A percentile compares a stretch with the other conserved stretches of the same genome.
phyloP scores from a whole-genome alignment of 768 basidiomycete genomes.

The Tulasnella sp. region DNA sequence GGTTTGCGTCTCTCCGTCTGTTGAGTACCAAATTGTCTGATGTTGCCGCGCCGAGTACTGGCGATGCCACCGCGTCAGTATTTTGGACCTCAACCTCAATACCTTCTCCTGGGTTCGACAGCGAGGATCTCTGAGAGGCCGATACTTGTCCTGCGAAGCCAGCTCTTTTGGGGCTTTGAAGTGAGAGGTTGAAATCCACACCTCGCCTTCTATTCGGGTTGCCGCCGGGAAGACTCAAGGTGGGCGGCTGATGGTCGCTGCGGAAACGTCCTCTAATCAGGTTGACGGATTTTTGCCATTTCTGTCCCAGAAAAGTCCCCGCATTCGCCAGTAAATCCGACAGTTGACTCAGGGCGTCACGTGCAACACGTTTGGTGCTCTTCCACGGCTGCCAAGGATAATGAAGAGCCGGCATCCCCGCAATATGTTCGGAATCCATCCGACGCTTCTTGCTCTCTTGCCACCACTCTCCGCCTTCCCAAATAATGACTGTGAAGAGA shows the following conservation, averaged over 20 bases:
- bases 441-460: constrained; percentile 46
- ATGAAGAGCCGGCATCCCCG: constrained; percentile 39
- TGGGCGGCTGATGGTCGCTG: not conserved
- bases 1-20: constrained; percentile 50
- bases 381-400: constrained; percentile 63
- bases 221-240: not conserved
- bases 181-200: not conserved
- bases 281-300: not conserved
- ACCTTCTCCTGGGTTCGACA: no score
- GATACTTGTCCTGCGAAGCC: not conserved
- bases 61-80: no score
- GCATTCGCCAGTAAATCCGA: not conserved
- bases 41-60: no score
- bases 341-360: constrained; percentile 41
- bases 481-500: constrained; percentile 24
- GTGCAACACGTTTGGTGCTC: constrained; percentile 64
- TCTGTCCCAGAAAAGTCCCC: not conserved
- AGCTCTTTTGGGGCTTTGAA: not conserved
- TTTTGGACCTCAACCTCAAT: no score
- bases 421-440: not conserved
- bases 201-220: not conserved
- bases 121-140: constrained; percentile 38
- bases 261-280: not conserved
- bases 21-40: constrained; percentile 45
- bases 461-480: constrained; percentile 28